Conservation (phyloP, 2,329 filamentous ascomycete species). For the Phaeosphaeriaceae sp. region DNA sequence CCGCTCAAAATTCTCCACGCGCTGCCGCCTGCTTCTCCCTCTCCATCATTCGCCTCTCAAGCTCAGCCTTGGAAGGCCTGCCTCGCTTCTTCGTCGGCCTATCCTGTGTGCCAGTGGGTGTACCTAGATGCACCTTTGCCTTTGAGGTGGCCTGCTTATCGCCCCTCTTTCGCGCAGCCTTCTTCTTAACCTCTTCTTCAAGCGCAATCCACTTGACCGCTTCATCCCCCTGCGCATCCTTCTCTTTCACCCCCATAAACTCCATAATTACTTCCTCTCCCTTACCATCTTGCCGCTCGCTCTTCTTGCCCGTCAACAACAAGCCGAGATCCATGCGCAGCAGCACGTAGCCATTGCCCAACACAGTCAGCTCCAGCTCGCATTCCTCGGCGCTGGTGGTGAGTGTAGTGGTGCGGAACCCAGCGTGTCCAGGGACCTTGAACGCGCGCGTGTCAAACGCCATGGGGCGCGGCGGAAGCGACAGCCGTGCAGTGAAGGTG, state of each 20-base stretch:
- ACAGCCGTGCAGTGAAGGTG: conserved; percentile 33
- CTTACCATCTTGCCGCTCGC: neutral
- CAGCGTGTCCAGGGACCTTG: conserved; percentile 34
- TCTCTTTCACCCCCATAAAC: conserved; percentile 27
- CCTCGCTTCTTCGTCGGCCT: conserved; percentile 1
- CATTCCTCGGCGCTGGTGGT: conserved; percentile 33
- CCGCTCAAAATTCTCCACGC: neutral
- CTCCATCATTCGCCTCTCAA: neutral
- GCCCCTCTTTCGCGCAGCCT: neutral
- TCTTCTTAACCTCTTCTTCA: neutral
- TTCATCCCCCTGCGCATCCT: conserved; percentile 3
- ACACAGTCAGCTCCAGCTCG: conserved; percentile 31
- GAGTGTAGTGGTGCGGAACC: conserved; percentile 27
- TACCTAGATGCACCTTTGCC: conserved; percentile 17
- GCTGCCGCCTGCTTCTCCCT: neutral
- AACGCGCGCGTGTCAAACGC: conserved; percentile 26
- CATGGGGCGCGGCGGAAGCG: conserved; percentile 37
- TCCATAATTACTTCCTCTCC: conserved; percentile 16
- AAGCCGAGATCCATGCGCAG: conserved; percentile 34
- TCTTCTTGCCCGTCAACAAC: conserved; percentile 33
- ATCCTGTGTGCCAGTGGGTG: neutral
- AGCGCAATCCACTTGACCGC: conserved; percentile 4
- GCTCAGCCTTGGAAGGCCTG: neutral
- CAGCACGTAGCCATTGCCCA: conserved; percentile 39
- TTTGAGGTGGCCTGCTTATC: conserved; percentile 9